Conservation (phyloP, 805 yeast genomes). For the Yamadazyma kitorensis region DNA sequence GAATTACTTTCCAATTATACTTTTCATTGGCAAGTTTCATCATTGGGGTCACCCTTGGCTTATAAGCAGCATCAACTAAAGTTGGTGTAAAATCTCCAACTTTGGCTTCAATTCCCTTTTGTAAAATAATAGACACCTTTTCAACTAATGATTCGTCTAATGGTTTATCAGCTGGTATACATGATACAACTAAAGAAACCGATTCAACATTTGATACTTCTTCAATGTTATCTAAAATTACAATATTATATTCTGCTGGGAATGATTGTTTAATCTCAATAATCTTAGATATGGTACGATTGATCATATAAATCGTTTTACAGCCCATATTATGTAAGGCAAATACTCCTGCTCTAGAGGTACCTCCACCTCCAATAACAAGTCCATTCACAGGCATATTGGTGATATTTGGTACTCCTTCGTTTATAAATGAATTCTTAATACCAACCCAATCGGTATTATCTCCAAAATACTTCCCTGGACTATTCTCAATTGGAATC, state of each 20-base stretch:
- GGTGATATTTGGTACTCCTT: slow-evolving; percentile 54
- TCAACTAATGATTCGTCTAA: slow-evolving; percentile 50
- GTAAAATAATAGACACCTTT: slow-evolving; percentile 47
- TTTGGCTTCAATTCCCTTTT: slow-evolving; percentile 31
- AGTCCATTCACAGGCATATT: slow-evolving; percentile 53
- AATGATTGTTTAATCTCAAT: slow-evolving; percentile 56
- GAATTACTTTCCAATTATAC: slow-evolving; percentile 74
- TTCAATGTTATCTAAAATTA: slow-evolving; percentile 49
- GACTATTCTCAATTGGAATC: slow-evolving; percentile 34
- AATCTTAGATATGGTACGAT: slow-evolving; percentile 73
- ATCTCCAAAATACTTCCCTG: slow-evolving; percentile 63
- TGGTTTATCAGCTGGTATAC: slow-evolving; percentile 81
- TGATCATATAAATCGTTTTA: slow-evolving; percentile 67
- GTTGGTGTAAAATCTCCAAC: slow-evolving; percentile 46
- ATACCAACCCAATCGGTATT: slow-evolving; percentile 98
- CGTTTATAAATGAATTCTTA: slow-evolving; percentile 56
- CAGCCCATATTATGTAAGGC: slow-evolving; percentile 83
- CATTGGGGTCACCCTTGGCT: slow-evolving; percentile 81
- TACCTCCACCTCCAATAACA: slow-evolving; percentile 96
- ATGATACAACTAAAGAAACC: slow-evolving; percentile 65
- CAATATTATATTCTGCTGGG: slow-evolving; percentile 58
- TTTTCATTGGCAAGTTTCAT: slow-evolving; percentile 71
- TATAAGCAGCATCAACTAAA: slow-evolving; percentile 91
- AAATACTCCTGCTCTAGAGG: slow-evolving; percentile 90
- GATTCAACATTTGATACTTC: slow-evolving; percentile 44